Percentiles rank a stretch among this genome's conserved stretches.
Evolutionary conservation across 768 basidiomycete species (phyloP).

Genomic region (Fomitopsis pulvina): DNA sequence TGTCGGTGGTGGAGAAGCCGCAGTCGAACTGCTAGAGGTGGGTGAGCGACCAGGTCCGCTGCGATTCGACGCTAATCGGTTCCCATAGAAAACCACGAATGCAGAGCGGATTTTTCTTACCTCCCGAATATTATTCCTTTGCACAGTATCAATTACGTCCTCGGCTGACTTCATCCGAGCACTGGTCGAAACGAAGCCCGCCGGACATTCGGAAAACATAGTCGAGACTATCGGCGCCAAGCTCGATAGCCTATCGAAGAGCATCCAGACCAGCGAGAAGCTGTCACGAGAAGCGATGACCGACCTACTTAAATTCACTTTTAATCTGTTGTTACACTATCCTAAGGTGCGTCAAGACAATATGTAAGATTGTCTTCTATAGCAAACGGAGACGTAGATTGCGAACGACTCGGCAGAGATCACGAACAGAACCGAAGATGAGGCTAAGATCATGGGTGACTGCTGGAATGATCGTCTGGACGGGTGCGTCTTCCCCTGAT

Average conservation of each 20-base stretch:
- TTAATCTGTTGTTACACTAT: slow-evolving; percentile 77
- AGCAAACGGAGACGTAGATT: background rate
- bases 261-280: slow-evolving; percentile 43
- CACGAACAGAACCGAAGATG: slow-evolving; percentile 10
- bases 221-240: slow-evolving; percentile 57
- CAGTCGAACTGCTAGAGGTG: slow-evolving; percentile 56
- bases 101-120: slow-evolving; percentile 68
- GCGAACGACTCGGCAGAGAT: background rate
- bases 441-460: slow-evolving; percentile 57
- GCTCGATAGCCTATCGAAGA: slow-evolving; percentile 47
- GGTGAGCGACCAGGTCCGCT: slow-evolving; percentile 9
- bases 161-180: slow-evolving; percentile 42
- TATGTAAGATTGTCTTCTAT: background rate
- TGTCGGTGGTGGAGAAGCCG: slow-evolving; percentile 57
- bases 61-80: background rate
- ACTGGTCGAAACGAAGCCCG: slow-evolving; percentile 60
- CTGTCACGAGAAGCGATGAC: slow-evolving; percentile 67
- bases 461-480: slow-evolving; percentile 72
- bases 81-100: slow-evolving; percentile 46
- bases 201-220: slow-evolving; percentile 41
- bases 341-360: slow-evolving; percentile 51
- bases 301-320: slow-evolving; percentile 80
- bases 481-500: slow-evolving; percentile 47
- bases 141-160: slow-evolving; percentile 46
- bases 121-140: slow-evolving; percentile 71